A percentile compares a stretch with the other conserved stretches of the same genome.
Evolutionary conservation across 164 flowering plant species (phyloP).

Genomic region (Houttuynia cordata): DNA sequence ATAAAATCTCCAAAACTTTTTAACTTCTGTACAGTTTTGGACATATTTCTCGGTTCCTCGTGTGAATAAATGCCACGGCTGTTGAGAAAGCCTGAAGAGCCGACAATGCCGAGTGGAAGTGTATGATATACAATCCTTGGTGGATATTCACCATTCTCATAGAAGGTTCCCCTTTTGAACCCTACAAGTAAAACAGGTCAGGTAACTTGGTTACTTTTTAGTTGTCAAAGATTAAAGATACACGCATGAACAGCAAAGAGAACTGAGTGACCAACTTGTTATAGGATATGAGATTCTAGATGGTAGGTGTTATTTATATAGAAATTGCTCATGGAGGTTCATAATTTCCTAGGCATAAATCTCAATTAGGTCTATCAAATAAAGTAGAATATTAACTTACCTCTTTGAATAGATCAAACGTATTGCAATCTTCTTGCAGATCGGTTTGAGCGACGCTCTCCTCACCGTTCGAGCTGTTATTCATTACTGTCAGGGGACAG

Average conservation of each 20-base stretch:
- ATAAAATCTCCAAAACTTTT: neutral
- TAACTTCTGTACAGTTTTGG: conserved; percentile 30
- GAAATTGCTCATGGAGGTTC: neutral
- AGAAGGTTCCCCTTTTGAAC: conserved; percentile 31
- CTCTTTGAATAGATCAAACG: conserved; percentile 43
- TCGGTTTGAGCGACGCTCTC: conserved; percentile 13
- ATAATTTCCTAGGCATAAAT: neutral
- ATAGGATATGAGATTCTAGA: neutral
- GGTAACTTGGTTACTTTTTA: neutral
- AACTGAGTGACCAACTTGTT: neutral
- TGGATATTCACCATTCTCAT: conserved; percentile 61
- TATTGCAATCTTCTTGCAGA: conserved; percentile 32
- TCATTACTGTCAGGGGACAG: conserved; percentile 59
- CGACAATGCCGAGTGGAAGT: conserved; percentile 58
- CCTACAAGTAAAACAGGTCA: conserved; percentile 32
- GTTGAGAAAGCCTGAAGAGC: conserved; percentile 75
- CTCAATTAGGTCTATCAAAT: neutral
- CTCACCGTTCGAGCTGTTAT: conserved; percentile 16
- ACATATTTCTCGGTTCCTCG: conserved; percentile 30
- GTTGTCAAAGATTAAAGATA: neutral
- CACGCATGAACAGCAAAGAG: neutral
- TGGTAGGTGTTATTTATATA: neutral
- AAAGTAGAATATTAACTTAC: conserved; percentile 20
- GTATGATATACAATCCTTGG: conserved; percentile 51
- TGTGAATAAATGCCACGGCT: conserved; percentile 65